Evolutionary conservation across 2,329 filamentous ascomycete genomes (phyloP).

Genomic region (Aspergillus chevalieri): DNA sequence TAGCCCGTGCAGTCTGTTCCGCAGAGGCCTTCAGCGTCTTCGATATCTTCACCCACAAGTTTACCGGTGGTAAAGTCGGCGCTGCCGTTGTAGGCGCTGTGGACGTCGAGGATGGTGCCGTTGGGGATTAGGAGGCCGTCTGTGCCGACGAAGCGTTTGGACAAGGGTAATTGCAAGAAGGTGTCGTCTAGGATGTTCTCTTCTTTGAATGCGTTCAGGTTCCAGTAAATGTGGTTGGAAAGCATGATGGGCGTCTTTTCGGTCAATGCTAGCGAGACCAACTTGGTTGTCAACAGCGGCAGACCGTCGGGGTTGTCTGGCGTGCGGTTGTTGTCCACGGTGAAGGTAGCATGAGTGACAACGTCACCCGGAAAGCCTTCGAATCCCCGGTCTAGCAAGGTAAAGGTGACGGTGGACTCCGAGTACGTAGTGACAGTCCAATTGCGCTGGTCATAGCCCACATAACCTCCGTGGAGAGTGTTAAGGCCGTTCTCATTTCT

Average conservation of each 20-base stretch:
- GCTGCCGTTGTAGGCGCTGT: conserved; percentile 56
- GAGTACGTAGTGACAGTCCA: conserved; percentile 44
- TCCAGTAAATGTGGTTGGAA: conserved; percentile 48
- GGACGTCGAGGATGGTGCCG: conserved; percentile 67
- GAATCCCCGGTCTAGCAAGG: conserved; percentile 38
- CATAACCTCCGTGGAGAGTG: conserved; percentile 47
- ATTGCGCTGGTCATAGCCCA: conserved; percentile 45
- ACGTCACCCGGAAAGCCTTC: conserved; percentile 44
- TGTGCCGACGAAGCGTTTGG: conserved; percentile 39
- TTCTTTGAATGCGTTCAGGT: conserved; percentile 44
- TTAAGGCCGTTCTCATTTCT: conserved; percentile 48
- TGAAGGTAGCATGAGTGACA: conserved; percentile 42
- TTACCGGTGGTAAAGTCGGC: conserved; percentile 69
- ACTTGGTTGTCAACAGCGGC: conserved; percentile 39
- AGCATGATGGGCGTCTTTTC: conserved; percentile 47
- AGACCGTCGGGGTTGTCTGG: conserved; percentile 34
- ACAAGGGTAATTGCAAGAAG: conserved; percentile 40
- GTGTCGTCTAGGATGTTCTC: conserved; percentile 40
- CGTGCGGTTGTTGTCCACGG: conserved; percentile 33
- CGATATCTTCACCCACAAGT: conserved; percentile 65
- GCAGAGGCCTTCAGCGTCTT: conserved; percentile 64
- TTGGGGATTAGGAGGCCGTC: conserved; percentile 66
- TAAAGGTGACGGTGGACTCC: conserved; percentile 41
- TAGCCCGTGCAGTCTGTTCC: conserved; percentile 79
- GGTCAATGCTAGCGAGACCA: conserved; percentile 41